phyloP scores from a whole-genome alignment of 768 basidiomycete genomes.

The Filobasidium wieringae region DNA sequence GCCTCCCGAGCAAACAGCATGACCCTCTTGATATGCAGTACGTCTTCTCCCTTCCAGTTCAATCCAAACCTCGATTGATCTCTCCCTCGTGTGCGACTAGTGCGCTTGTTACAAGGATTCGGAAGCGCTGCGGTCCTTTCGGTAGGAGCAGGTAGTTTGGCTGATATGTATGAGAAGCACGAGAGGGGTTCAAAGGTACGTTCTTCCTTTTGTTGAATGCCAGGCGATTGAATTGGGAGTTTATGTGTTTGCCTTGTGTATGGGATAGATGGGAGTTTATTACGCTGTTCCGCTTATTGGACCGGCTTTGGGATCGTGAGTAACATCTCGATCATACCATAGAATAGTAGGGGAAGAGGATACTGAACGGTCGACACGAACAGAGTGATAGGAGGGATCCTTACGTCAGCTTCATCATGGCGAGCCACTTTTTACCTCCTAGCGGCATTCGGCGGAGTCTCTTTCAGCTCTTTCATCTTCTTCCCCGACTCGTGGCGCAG shows the following conservation, averaged over 20 bases:
- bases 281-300: slow-evolving; percentile 70
- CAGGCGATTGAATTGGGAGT: not conserved
- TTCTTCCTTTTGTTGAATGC: not conserved
- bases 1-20: slow-evolving; percentile 31
- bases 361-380: too few relatives aligned
- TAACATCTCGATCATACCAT: not conserved
- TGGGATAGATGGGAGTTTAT: slow-evolving; percentile 55
- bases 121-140: slow-evolving; percentile 34
- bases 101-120: slow-evolving; percentile 33
- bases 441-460: slow-evolving; percentile 50
- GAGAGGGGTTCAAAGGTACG: slow-evolving; percentile 34
- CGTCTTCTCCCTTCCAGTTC: not conserved
- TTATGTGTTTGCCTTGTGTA: not conserved
- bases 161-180: slow-evolving; percentile 38
- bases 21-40: slow-evolving; percentile 27
- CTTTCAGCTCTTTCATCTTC: slow-evolving; percentile 50
- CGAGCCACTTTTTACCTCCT: slow-evolving; percentile 75
- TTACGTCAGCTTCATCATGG: slow-evolving; percentile 54
- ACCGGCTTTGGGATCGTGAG: slow-evolving; percentile 27
- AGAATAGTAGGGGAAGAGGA: too few relatives aligned
- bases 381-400: slow-evolving; percentile 22
- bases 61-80: not conserved
- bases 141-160: slow-evolving; percentile 35
- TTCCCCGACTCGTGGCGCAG: slow-evolving; percentile 74
- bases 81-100: not conserved